Evolutionary conservation across 1,139 yeast genomes (phyloP).

Genomic region (Sugiyamaella paludigena): DNA sequence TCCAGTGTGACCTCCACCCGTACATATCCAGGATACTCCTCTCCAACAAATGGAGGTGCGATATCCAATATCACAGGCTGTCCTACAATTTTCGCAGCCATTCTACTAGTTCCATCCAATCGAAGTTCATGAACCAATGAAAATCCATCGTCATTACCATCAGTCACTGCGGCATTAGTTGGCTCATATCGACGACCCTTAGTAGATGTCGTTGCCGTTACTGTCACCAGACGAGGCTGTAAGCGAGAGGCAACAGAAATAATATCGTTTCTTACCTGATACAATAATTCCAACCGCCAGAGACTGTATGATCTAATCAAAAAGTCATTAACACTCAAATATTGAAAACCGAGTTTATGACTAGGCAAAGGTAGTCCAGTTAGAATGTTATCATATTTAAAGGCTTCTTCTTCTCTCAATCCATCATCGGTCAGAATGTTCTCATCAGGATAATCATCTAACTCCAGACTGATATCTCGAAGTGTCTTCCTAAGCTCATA

Average conservation of each 20-base stretch:
- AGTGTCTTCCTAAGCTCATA: constrained; percentile 11
- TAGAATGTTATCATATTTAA: not conserved
- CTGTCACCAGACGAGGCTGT: constrained; percentile 20
- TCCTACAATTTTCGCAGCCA: constrained; percentile 30
- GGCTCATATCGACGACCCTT: not conserved
- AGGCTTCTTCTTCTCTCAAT: not conserved
- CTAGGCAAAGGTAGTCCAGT: constrained; percentile 22
- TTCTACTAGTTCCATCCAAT: constrained; percentile 35
- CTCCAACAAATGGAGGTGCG: constrained; percentile 30
- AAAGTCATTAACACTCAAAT: constrained; percentile 40
- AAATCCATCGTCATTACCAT: no score
- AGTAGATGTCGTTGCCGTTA: not conserved
- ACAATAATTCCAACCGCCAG: constrained; percentile 26
- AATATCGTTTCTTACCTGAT: constrained; percentile 32
- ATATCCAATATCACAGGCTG: constrained; percentile 29
- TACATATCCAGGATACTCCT: constrained; percentile 25
- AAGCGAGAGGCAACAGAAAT: constrained; percentile 28
- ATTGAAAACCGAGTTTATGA: constrained; percentile 33
- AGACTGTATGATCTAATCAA: constrained; percentile 32
- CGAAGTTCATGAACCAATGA: not conserved
- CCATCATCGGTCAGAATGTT: not conserved
- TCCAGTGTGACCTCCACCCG: constrained; percentile 31
- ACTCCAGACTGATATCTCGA: not conserved
- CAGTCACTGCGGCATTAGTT: no score
- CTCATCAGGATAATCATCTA: constrained; percentile 8